Base-by-base conservation (phyloP, 2,329 filamentous ascomycete genomes). In the Daldinia sp. region DNA sequence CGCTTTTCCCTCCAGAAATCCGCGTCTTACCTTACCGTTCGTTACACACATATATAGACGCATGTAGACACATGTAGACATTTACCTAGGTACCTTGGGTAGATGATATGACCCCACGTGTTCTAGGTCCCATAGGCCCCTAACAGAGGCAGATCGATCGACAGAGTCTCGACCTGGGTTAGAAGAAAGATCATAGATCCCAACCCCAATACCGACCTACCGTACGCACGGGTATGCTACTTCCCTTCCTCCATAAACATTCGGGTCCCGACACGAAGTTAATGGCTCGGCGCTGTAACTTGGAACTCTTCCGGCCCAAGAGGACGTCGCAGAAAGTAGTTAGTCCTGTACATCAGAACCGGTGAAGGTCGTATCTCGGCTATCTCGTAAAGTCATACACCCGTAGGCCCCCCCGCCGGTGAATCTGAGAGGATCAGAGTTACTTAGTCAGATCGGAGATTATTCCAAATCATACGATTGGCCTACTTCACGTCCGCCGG, bases 121-220 rank as follows among this genome's bases (percentile, higher is more conserved):
- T 42, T 39, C 28, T 12, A 39, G 35, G 13, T 39, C 30, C 44
- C 59, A n/a, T 48, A 46, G 10, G 20, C 9, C 30, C 28, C 15
- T 23, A 23, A 55, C 23, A 2, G 13, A 18, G 39, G 37, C 15
- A 53, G 67, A 55, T 64, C 67, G 55, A 69, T 63, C 51, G 60
- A 42, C 41, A 20, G 15, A 39, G 35, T 15, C 18, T 48, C 20
- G 20, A 26, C 44, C 18, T 48, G 26, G 15, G 39, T 18, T 18
- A 26, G 9, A 46, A 7, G 9, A 46, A 9, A 23, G n/a, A 23
- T 23, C 39, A 23, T 33, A 51, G 6, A 33, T 15, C 7, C 26
- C 15, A 48, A 28, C 12, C 20, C 6, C 2, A 6, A 12, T 23
- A 4, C 26, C 12, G 30, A 30, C 20, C 20, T 48, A 26, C 33